A percentile compares a stretch with the other conserved stretches of the same genome.
Conservation (phyloP, 441 rosid species). For the Manihot esculenta region DNA sequence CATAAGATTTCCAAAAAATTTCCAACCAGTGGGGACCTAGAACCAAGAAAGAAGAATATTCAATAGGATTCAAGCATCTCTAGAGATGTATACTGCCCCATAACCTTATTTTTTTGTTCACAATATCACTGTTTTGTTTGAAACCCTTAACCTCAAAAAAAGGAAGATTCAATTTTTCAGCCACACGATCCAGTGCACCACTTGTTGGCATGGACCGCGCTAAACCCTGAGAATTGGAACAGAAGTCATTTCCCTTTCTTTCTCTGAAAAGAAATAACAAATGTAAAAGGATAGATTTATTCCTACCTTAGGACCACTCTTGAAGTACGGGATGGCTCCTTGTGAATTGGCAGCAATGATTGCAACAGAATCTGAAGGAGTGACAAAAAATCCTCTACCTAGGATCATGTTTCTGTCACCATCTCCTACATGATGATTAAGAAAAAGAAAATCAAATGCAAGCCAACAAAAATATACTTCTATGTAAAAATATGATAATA, state of each 20-base stretch:
- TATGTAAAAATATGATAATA: not conserved
- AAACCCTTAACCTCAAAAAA: constrained; percentile 71
- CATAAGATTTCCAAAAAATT: constrained; percentile 96
- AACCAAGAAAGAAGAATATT: constrained; percentile 21
- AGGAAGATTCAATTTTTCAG: constrained; percentile 75
- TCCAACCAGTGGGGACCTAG: constrained; percentile 98
- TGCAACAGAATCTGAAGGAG: constrained; percentile 96
- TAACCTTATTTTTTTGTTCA: not conserved
- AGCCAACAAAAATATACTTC: not conserved
- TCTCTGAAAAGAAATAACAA: constrained; percentile 12
- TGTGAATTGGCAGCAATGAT: constrained; percentile 90
- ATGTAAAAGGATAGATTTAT: constrained; percentile 16
- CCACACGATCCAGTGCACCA: constrained; percentile 95
- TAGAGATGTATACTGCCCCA: not conserved
- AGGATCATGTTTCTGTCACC: constrained; percentile 98
- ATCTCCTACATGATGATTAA: constrained; percentile 56
- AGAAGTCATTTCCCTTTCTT: constrained; percentile 12
- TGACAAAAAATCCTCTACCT: constrained; percentile 78
- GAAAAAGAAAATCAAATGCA: not conserved
- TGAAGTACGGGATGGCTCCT: constrained; percentile 84
- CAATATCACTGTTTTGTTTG: constrained; percentile 7
- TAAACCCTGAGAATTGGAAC: constrained; percentile 58
- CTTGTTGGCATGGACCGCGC: constrained; percentile 99
- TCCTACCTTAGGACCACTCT: constrained; percentile 70
- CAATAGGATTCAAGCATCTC: constrained; percentile 22